phyloP scores from a whole-genome alignment of 192 early-diverging fungal species.

The Backusella mclennaniae region DNA sequence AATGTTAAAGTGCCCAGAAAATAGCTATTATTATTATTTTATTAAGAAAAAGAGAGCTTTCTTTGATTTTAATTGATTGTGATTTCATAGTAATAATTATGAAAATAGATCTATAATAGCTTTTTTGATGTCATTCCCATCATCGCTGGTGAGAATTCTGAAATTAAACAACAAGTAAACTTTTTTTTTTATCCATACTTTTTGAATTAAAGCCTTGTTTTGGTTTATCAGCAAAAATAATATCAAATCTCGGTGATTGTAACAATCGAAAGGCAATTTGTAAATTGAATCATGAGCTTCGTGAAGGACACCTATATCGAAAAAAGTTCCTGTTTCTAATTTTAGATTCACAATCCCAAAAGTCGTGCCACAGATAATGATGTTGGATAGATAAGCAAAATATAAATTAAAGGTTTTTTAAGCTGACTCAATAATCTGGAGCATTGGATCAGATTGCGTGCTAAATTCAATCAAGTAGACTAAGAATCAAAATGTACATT shows the following conservation, averaged over 20 bases:
- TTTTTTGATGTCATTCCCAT: background rate
- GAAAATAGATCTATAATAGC: background rate
- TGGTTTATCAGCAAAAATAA: background rate
- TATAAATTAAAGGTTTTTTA: background rate
- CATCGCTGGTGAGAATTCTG: background rate
- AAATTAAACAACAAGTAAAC: background rate
- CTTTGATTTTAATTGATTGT: background rate
- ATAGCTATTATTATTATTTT: background rate
- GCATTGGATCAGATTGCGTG: background rate
- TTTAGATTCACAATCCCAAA: background rate
- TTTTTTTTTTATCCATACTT: background rate
- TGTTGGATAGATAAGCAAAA: background rate
- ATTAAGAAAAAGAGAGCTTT: background rate
- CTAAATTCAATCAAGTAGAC: background rate
- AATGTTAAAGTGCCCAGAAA: background rate
- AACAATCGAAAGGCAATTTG: too few species aligned
- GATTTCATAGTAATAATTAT: background rate
- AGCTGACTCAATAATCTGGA: background rate
- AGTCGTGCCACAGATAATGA: background rate
- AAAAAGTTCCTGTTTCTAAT: background rate
- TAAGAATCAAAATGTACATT: background rate
- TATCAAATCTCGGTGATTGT: background rate
- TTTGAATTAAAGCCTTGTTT: background rate
- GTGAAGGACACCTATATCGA: too few species aligned
- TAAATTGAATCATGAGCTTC: too few species aligned